Percentiles rank a stretch among this genome's conserved stretches.
These are phyloP conservation scores for Colletotrichum australisinense DNA, from an alignment of 2,329 filamentous ascomycete genomes.

Conservation along the genomic window DNA sequence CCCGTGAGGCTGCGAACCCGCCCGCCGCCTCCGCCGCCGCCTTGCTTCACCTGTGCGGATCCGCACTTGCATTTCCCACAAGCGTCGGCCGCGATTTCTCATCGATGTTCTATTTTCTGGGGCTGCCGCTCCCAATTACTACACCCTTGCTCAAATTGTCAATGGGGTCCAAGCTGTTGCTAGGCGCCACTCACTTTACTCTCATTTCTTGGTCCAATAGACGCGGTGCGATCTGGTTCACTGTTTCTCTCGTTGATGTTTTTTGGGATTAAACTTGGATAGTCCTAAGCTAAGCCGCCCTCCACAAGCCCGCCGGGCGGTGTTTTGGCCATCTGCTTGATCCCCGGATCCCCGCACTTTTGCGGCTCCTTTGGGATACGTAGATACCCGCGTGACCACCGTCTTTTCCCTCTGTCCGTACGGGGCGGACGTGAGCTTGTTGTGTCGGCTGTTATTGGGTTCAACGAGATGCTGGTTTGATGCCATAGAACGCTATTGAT, in stretches of 20 bases:
- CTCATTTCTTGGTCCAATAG: neutral
- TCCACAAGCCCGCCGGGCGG: neutral
- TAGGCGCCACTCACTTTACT: neutral
- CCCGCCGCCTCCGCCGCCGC: too few relatives aligned
- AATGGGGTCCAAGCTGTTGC: neutral
- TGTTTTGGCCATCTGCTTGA: neutral
- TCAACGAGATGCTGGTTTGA: neutral
- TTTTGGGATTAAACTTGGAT: neutral
- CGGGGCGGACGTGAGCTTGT: neutral
- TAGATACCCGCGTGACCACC: too few relatives aligned
- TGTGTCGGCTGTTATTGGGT: neutral
- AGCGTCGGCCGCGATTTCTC: neutral
- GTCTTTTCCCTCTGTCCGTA: neutral
- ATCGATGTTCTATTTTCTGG: neutral
- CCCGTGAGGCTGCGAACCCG: too few relatives aligned
- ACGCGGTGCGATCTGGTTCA: neutral
- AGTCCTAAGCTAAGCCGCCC: neutral
- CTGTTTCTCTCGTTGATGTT: neutral
- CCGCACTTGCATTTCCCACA: neutral
- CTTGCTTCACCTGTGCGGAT: conserved; percentile 6
- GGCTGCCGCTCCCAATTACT: neutral
- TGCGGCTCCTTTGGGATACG: neutral
- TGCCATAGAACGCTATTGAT: neutral
- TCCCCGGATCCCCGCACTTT: neutral
- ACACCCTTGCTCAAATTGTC: neutral